Evolutionary conservation across 768 basidiomycete genomes (phyloP).

Genomic region (Tulasnella sp.): DNA sequence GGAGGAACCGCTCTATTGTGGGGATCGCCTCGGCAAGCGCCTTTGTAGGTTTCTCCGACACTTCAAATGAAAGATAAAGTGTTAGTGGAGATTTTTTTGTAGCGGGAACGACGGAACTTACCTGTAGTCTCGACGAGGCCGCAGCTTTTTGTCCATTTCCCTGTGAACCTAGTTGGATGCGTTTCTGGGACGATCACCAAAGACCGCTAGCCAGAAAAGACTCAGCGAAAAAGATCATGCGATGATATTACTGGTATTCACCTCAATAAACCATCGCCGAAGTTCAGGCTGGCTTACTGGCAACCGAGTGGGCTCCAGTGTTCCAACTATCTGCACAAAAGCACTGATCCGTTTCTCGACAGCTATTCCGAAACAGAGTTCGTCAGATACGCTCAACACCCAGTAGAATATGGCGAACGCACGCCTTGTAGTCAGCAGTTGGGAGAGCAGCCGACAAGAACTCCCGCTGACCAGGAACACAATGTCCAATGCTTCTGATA

Average conservation of each 20-base stretch:
- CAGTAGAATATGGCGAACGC: conserved; percentile 24
- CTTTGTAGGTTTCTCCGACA: conserved; percentile 64
- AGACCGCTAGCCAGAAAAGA: conserved; percentile 3
- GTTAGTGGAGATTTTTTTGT: not conserved
- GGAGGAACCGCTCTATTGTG: conserved; percentile 50
- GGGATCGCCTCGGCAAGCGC: conserved; percentile 63
- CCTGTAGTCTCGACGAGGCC: conserved; percentile 58
- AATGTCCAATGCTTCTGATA: conserved; percentile 64
- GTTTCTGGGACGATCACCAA: conserved; percentile 16
- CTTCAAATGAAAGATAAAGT: conserved; percentile 32
- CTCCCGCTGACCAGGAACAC: conserved; percentile 83
- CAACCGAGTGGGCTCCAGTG: not conserved
- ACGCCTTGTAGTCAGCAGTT: conserved; percentile 68
- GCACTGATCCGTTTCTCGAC: conserved; percentile 59
- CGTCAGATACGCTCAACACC: not conserved
- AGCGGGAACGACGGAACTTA: conserved; percentile 30
- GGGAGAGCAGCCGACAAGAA: conserved; percentile 68
- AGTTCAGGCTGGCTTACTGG: not conserved
- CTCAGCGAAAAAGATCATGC: not conserved
- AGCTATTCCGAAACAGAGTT: conserved; percentile 27
- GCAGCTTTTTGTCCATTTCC: conserved; percentile 48
- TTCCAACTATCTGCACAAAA: conserved; percentile 71
- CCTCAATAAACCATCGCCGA: conserved; percentile 13
- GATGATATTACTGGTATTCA: not conserved
- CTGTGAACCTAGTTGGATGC: conserved; percentile 26